Percentiles rank a stretch among this genome's conserved stretches.
phyloP scores from a whole-genome alignment of 2,329 filamentous ascomycete genomes.

The Talaromyces piceae region DNA sequence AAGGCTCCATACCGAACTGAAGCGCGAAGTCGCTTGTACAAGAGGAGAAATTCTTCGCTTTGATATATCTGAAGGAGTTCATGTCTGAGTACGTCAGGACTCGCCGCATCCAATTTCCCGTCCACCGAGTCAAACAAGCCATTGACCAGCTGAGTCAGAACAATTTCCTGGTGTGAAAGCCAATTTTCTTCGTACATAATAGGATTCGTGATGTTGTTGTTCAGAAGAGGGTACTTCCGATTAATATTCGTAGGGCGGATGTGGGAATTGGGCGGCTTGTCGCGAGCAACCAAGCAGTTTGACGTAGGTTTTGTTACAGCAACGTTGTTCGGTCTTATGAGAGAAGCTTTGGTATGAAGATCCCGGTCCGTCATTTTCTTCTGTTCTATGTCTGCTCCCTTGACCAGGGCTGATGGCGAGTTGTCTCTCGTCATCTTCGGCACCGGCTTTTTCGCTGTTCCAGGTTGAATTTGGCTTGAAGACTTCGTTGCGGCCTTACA shows the following conservation, averaged over 20 bases:
- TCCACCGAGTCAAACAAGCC: constrained; percentile 41
- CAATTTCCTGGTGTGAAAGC: constrained; percentile 55
- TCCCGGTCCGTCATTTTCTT: neutral
- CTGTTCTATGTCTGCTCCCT: neutral
- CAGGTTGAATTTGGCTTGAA: neutral
- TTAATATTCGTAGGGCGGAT: constrained; percentile 19
- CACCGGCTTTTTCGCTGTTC: neutral
- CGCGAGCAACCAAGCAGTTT: constrained; percentile 9
- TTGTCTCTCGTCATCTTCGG: constrained; percentile 3
- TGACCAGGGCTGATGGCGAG: neutral
- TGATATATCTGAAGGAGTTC: constrained; percentile 50
- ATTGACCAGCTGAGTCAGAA: constrained; percentile 55
- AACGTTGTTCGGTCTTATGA: neutral
- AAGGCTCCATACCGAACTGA: constrained; percentile 53
- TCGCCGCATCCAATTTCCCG: constrained; percentile 14
- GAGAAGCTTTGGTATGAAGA: neutral
- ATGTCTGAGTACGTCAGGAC: constrained; percentile 33
- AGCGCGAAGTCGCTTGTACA: constrained; percentile 52
- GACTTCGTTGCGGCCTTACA: neutral
- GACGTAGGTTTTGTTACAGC: constrained; percentile 9
- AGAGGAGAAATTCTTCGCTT: constrained; percentile 39
- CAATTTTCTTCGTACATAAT: constrained; percentile 57
- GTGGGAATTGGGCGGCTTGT: constrained; percentile 27
- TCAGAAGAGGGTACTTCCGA: constrained; percentile 44
- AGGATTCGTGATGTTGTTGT: constrained; percentile 48